Evolutionary conservation across 2,329 filamentous ascomycete species (phyloP).

Genomic region (Coniochaeta sp.): DNA sequence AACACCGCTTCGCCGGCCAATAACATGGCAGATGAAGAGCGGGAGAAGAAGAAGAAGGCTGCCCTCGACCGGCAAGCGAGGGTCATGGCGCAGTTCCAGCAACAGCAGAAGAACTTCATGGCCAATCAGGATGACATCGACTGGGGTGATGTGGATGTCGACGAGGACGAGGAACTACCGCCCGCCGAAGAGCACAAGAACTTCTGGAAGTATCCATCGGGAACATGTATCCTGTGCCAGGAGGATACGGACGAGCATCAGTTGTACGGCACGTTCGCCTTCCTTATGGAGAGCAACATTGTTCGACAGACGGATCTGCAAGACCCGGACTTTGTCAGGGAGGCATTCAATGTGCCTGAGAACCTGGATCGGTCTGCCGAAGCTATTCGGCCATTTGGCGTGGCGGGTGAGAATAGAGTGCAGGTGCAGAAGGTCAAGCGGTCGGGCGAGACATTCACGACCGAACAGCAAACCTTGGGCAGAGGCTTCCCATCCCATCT

Average conservation of each 20-base stretch:
- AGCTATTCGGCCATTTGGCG: slow-evolving; percentile 77
- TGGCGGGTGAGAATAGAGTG: slow-evolving; percentile 79
- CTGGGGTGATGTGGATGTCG: slow-evolving; percentile 79
- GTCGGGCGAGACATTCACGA: slow-evolving; percentile 61
- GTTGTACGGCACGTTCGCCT: slow-evolving; percentile 88
- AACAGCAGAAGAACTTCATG: slow-evolving; percentile 93
- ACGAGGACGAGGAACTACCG: slow-evolving; percentile 57
- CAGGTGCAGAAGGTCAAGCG: slow-evolving; percentile 69
- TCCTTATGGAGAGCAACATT: slow-evolving; percentile 79
- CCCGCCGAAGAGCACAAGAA: slow-evolving; percentile 62
- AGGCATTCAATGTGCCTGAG: slow-evolving; percentile 69
- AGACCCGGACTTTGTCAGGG: slow-evolving; percentile 76
- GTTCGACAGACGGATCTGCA: slow-evolving; percentile 79
- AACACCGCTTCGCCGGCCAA: slow-evolving; percentile 74
- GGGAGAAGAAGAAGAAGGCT: slow-evolving; percentile 81
- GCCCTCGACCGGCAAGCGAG: slow-evolving; percentile 83
- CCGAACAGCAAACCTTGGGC: slow-evolving; percentile 75
- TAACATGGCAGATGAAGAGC: slow-evolving; percentile 61
- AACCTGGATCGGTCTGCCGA: slow-evolving; percentile 88
- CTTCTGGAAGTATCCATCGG: slow-evolving; percentile 83
- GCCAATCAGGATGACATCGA: slow-evolving; percentile 81
- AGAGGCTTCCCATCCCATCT: slow-evolving; percentile 75
- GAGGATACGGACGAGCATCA: slow-evolving; percentile 87
- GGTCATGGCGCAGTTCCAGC: slow-evolving; percentile 97
- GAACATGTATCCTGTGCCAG: slow-evolving; percentile 93